Evolutionary conservation across 768 basidiomycete species (phyloP).

Genomic region (Heimioporus sp.): DNA sequence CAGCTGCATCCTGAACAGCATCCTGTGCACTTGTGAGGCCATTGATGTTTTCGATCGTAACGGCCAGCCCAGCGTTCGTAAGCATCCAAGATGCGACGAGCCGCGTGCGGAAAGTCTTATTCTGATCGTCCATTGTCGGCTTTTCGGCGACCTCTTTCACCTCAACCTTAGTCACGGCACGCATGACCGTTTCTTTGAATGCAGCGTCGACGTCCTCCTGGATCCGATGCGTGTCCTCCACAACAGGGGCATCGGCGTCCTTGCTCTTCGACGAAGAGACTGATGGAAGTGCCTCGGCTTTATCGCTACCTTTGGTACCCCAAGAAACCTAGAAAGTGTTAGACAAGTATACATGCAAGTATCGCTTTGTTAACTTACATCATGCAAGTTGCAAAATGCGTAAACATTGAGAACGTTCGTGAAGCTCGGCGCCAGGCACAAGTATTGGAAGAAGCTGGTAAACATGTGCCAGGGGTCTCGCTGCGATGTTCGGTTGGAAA

Average conservation of each 20-base stretch:
- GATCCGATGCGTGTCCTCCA: constrained; percentile 79
- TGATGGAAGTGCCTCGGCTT: constrained; percentile 87
- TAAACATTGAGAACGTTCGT: constrained; percentile 96
- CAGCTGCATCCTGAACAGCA: constrained; percentile 37
- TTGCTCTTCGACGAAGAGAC: constrained; percentile 82
- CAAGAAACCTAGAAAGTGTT: constrained; percentile 63
- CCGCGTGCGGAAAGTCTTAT: constrained; percentile 91
- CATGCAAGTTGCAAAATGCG: constrained; percentile 95
- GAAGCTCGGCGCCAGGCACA: constrained; percentile 88
- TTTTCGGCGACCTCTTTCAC: constrained; percentile 68
- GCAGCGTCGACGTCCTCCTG: constrained; percentile 88
- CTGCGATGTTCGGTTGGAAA: constrained; percentile 36
- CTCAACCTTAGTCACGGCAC: constrained; percentile 75
- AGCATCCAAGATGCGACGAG: constrained; percentile 84
- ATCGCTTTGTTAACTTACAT: constrained; percentile 44
- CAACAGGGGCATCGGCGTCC: constrained; percentile 71
- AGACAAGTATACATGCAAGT: background rate
- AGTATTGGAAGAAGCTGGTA: constrained; percentile 89
- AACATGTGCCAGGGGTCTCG: constrained; percentile 99
- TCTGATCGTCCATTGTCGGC: constrained; percentile 85
- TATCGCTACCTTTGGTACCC: constrained; percentile 96
- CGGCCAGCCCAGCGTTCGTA: constrained; percentile 63
- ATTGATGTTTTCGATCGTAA: constrained; percentile 75
- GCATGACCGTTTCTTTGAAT: constrained; percentile 90
- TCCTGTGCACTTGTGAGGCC: constrained; percentile 48